These are phyloP conservation scores for Seiridium cupressi DNA, from an alignment of 2,329 filamentous ascomycete genomes.

Conservation along the genomic window DNA sequence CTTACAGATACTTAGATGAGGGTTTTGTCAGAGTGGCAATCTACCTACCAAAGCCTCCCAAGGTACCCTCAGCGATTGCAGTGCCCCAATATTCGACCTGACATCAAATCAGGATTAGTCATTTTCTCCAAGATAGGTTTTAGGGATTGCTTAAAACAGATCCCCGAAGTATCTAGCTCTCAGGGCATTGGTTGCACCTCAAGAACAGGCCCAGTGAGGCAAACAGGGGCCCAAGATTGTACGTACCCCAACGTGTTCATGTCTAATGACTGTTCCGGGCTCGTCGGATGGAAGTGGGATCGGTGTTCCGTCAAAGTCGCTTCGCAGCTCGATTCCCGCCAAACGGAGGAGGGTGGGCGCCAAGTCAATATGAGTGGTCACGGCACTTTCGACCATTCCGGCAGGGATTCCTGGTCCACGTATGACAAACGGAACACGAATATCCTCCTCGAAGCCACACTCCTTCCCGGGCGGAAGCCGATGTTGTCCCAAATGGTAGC, in stretches of 20 bases:
- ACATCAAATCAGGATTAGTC: too few relatives aligned
- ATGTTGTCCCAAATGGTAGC: constrained; percentile 47
- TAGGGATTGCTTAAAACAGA: too few relatives aligned
- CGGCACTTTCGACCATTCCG: constrained; percentile 27
- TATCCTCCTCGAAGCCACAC: constrained; percentile 45
- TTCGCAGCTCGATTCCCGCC: constrained; percentile 33
- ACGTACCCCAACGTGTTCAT: constrained; percentile 35
- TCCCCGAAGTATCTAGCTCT: too few relatives aligned
- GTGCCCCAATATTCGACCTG: constrained; percentile 39
- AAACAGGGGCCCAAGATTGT: too few relatives aligned
- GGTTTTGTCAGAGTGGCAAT: too few relatives aligned
- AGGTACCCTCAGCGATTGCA: constrained; percentile 13
- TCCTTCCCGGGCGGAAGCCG: constrained; percentile 43
- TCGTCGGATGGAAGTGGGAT: neutral
- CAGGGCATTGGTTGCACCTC: too few relatives aligned
- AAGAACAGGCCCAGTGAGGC: too few relatives aligned
- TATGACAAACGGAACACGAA: constrained; percentile 43
- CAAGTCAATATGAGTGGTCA: constrained; percentile 44
- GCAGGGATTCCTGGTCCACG: constrained; percentile 40
- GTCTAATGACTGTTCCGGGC: constrained; percentile 14
- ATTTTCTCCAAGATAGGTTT: too few relatives aligned
- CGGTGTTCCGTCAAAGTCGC: constrained; percentile 8
- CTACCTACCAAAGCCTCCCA: too few relatives aligned
- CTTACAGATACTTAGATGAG: too few relatives aligned
- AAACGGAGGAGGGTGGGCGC: constrained; percentile 41